Base-by-base conservation (phyloP, 192 early-diverging fungal genomes). In the Diversispora eburnea region DNA sequence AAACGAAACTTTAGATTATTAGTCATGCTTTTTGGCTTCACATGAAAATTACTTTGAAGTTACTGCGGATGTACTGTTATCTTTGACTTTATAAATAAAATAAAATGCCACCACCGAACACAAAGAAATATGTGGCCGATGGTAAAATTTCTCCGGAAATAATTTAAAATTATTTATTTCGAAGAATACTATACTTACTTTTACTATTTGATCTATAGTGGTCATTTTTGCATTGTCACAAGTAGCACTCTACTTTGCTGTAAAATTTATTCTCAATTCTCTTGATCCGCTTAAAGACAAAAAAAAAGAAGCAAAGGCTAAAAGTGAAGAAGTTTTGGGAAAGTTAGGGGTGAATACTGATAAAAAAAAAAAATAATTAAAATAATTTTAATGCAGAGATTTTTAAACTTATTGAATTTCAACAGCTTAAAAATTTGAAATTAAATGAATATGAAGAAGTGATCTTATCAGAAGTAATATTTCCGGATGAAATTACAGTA, bases 401-500 rank as follows among this genome's bases (percentile, higher is more conserved):
- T 10, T 57, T 46, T 19, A 17, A 49, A 45, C 20, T 52, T 52
- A 46, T 39, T 39, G 49, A 17, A 67, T 7, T 12, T 6, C 47
- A 12, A 15, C 68, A 85, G 81, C 67, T 79, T n/a, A 85, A 85
- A 59, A 84, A 91, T 75, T 67, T 98, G 64, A 89, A 94, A 75
- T 79, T 98, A 69, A 93, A 86, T 62, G 95, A 95, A 76, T 91
- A 98, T 78, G 98, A 99, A 81, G 88, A 91, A 76, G 88, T 95
- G 19, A 98, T 99, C 74, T 93, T 94, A 64, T 77, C 91, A 62
- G 98, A 98, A 80, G 93, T 99, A 7, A 92, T 98, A 58, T 89
- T 92, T 73, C 89, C 95, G 20, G 93, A 96, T 54, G 97, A 99
- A 69, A 94, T 98, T 67, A 69, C 83, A 17, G 91, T 96, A 45